These are phyloP conservation scores for Poa pratensis DNA, from an alignment of 176 grass and related monocot genomes.

Conservation along the genomic window DNA sequence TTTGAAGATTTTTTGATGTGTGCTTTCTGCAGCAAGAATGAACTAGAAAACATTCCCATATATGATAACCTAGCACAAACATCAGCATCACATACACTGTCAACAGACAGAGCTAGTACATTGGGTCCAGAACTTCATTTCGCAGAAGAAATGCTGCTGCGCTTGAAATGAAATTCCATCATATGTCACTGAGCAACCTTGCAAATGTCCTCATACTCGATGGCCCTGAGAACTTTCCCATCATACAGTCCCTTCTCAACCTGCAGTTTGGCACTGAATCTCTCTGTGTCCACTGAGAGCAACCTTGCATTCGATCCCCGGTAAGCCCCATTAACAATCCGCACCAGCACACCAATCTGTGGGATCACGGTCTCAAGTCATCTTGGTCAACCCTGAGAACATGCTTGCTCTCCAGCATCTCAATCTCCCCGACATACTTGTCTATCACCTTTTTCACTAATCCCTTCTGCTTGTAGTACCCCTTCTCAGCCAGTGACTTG, in stretches of 20 bases:
- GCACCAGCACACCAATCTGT: slow-evolving; percentile 80
- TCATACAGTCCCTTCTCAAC: slow-evolving; percentile 95
- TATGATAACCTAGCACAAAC: slow-evolving; percentile 26
- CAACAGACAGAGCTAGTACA: slow-evolving; percentile 9
- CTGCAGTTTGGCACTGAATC: slow-evolving; percentile 83
- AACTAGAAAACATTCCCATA: slow-evolving; percentile 14
- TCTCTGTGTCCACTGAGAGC: slow-evolving; percentile 70
- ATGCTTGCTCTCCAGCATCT: slow-evolving; percentile 93
- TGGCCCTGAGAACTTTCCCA: slow-evolving; percentile 75
- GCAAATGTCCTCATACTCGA: slow-evolving; percentile 94
- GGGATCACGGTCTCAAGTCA: slow-evolving; percentile 96
- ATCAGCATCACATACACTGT: background rate
- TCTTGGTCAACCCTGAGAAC: slow-evolving; percentile 86
- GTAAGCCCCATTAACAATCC: slow-evolving; percentile 92
- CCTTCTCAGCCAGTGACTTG: slow-evolving; percentile 74
- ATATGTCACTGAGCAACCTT: slow-evolving; percentile 63
- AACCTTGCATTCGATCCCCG: slow-evolving; percentile 74
- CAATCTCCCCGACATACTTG: slow-evolving; percentile 90
- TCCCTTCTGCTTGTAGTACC: slow-evolving; percentile 94
- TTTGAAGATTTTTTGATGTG: background rate
- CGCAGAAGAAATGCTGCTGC: background rate
- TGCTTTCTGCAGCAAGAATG: background rate
- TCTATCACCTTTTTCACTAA: slow-evolving; percentile 71
- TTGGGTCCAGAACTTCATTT: background rate
- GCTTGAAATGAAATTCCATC: background rate